Percentiles rank a stretch among this genome's conserved stretches.
These are phyloP conservation scores for Carex parvula DNA, from an alignment of 176 grass and related monocot genomes.

Conservation along the genomic window DNA sequence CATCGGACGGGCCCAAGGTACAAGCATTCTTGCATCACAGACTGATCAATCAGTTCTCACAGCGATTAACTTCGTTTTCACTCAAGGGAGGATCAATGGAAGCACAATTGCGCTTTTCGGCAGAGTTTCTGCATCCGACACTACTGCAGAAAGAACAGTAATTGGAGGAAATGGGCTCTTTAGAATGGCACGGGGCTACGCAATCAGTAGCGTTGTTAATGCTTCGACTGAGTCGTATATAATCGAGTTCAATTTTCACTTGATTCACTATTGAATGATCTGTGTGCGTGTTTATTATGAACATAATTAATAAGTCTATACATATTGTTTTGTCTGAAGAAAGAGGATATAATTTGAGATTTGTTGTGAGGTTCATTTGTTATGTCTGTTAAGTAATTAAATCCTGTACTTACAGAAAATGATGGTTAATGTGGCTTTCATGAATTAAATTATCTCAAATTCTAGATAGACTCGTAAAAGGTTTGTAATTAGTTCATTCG, in stretches of 20 bases:
- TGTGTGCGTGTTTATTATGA: not conserved
- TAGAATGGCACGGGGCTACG: constrained; percentile 23
- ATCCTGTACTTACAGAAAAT: not conserved
- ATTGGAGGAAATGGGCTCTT: constrained; percentile 23
- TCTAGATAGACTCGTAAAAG: too few relatives aligned
- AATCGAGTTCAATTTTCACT: constrained; percentile 28
- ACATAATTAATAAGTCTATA: not conserved
- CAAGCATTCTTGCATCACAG: not conserved
- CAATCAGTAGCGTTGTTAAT: constrained; percentile 4
- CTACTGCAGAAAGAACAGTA: constrained; percentile 6
- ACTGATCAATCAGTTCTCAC: not conserved
- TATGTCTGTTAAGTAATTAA: not conserved
- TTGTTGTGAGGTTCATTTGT: not conserved
- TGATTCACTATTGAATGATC: constrained; percentile 19
- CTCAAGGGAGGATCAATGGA: constrained; percentile 16
- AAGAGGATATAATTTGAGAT: not conserved
- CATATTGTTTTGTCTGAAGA: not conserved
- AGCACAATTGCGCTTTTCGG: constrained; percentile 27
- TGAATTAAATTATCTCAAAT: not conserved
- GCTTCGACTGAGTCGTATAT: not conserved
- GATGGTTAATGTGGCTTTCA: not conserved
- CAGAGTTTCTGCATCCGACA: not conserved
- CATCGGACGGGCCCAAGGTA: constrained; percentile 26
- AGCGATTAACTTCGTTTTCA: constrained; percentile 29
- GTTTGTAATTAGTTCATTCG: too few relatives aligned